Percentiles rank a stretch among this genome's conserved stretches.
These are phyloP conservation scores for Cardamine occulta DNA, from an alignment of 345 rosid species.

Conservation along the genomic window DNA sequence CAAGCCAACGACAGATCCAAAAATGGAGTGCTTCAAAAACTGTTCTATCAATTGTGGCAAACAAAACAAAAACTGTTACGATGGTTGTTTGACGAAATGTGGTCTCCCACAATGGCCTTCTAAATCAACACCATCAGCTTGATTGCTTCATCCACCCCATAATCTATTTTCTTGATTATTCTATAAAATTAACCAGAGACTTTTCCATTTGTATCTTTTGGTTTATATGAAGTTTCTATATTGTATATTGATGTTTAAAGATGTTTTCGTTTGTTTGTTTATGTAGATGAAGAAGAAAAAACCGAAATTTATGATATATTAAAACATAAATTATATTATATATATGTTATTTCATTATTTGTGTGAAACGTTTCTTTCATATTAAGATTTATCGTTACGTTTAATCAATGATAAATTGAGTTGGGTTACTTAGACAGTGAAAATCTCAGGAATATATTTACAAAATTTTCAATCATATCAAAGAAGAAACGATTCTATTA, in stretches of 20 bases:
- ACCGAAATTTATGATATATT: background rate
- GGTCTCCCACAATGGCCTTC: constrained; percentile 24
- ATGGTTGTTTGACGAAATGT: constrained; percentile 32
- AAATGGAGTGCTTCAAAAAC: constrained; percentile 25
- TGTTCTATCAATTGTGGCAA: constrained; percentile 40
- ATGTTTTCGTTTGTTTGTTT: background rate
- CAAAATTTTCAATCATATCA: background rate
- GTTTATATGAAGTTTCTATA: background rate
- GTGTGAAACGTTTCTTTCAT: background rate
- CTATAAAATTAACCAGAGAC: background rate
- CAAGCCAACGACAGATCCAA: background rate
- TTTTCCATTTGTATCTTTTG: background rate
- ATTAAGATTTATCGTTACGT: background rate
- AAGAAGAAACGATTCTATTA: constrained; percentile 17
- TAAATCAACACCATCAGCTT: background rate
- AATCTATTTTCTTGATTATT: background rate
- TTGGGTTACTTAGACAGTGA: background rate
- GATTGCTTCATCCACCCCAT: background rate
- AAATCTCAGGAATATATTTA: background rate
- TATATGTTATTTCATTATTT: background rate
- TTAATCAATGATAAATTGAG: background rate
- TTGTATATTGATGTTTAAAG: background rate
- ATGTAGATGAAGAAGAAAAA: background rate
- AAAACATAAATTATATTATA: background rate
- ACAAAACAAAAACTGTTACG: constrained; percentile 36